These are phyloP conservation scores for Plantago coronopus DNA, from an alignment of 305 asterid genomes.

Conservation along the genomic window DNA sequence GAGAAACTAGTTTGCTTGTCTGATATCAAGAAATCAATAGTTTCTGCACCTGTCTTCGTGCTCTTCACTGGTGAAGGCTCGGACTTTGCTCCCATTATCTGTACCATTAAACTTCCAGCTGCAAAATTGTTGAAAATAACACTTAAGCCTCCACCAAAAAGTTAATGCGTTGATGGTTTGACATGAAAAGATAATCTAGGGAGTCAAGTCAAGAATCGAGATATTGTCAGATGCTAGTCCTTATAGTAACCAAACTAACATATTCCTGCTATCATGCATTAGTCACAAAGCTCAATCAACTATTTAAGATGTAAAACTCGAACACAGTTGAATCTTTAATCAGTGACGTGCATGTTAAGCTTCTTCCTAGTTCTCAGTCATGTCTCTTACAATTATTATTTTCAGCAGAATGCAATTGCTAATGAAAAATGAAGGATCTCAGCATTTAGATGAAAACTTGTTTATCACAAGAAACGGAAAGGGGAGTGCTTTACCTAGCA, in stretches of 20 bases:
- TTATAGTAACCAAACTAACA: no score
- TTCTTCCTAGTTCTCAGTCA: background rate
- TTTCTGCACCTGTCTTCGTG: constrained; percentile 14
- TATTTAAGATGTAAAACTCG: no score
- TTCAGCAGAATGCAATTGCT: background rate
- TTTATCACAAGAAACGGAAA: no score
- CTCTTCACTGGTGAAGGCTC: constrained; percentile 25
- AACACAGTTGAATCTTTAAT: no score
- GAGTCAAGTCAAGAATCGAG: no score
- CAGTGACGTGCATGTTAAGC: no score
- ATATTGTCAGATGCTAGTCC: no score
- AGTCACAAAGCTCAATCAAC: no score
- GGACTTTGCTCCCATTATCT: constrained; percentile 54
- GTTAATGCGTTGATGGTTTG: background rate
- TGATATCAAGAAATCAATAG: constrained; percentile 9
- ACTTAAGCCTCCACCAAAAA: background rate
- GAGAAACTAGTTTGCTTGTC: constrained; percentile 27
- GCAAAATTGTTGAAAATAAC: background rate
- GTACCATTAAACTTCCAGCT: constrained; percentile 78
- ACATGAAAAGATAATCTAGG: no score
- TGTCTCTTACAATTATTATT: background rate
- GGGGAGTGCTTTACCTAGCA: constrained; percentile 48
- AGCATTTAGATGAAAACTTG: background rate
- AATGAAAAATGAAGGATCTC: background rate
- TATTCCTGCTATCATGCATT: no score